Conservation (phyloP, 2,329 filamentous ascomycete species). For the Epichloe baconii region DNA sequence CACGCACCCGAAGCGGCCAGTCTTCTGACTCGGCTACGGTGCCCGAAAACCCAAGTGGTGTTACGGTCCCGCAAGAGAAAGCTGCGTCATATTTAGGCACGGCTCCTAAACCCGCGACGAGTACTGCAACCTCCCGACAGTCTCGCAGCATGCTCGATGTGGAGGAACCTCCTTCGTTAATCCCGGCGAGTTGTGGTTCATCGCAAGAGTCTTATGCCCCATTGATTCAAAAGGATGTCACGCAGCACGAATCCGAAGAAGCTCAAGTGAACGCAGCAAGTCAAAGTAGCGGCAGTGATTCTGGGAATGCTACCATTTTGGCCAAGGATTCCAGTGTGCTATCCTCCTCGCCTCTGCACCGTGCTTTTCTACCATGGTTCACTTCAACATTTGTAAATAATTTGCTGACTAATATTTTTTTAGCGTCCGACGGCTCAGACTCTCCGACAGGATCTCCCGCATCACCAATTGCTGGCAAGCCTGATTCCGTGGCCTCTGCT, state of each 20-base stretch:
- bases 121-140: constrained; percentile 14
- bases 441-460: constrained; percentile 29
- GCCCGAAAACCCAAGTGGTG: constrained; percentile 23
- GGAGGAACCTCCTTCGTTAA: constrained; percentile 33
- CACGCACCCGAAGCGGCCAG: constrained; percentile 36
- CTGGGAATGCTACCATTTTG: neutral
- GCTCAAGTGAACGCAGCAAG: neutral
- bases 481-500: constrained; percentile 13
- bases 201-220: constrained; percentile 33
- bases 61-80: constrained; percentile 11
- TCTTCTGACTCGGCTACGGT: constrained; percentile 1
- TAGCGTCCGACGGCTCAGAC: constrained; percentile 35
- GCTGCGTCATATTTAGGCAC: constrained; percentile 1
- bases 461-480: constrained; percentile 27
- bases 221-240: constrained; percentile 12
- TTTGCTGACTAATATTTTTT: constrained; percentile 3
- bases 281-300: neutral
- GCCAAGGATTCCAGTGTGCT: neutral
- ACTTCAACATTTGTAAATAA: neutral
- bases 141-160: constrained; percentile 43
- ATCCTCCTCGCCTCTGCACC: constrained; percentile 21
- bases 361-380: neutral
- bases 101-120: constrained; percentile 4
- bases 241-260: neutral
- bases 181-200: constrained; percentile 28